These are phyloP conservation scores for Gracilaria caudata DNA, from an alignment of 23 red algal genomes.

Conservation along the genomic window DNA sequence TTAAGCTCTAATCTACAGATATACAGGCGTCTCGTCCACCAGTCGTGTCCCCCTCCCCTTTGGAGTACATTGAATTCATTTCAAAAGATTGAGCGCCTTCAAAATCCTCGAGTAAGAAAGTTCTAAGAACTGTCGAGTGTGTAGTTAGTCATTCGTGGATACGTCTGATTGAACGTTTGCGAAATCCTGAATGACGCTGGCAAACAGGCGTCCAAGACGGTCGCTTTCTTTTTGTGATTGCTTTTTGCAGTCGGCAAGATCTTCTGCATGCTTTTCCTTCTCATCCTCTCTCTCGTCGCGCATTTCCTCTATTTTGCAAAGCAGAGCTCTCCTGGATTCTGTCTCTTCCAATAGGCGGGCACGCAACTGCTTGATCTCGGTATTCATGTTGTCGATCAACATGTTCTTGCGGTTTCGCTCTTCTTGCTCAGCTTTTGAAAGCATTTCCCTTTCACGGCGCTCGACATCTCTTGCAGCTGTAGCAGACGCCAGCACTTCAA, in stretches of 20 bases:
- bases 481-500: constrained; percentile 51
- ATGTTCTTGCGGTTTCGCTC: constrained; percentile 46
- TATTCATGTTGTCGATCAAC: constrained; percentile 43
- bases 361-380: constrained; percentile 39
- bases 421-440: constrained; percentile 35
- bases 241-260: constrained; percentile 25
- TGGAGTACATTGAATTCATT: background rate
- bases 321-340: constrained; percentile 19
- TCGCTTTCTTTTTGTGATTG: constrained; percentile 47
- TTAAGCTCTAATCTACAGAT: constrained; percentile 30
- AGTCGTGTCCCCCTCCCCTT: background rate
- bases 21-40: background rate
- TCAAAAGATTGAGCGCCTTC: background rate
- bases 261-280: constrained; percentile 17
- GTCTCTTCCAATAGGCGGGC: constrained; percentile 25
- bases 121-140: background rate
- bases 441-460: constrained; percentile 30
- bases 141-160: constrained; percentile 51
- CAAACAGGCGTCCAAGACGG: constrained; percentile 51
- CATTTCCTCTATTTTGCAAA: constrained; percentile 27
- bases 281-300: constrained; percentile 19
- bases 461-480: constrained; percentile 54
- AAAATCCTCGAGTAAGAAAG: constrained; percentile 27
- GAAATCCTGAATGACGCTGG: constrained; percentile 57
- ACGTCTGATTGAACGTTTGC: constrained; percentile 64